Evolutionary conservation across 129 eudicot species (phyloP), one percentile per base, ranked within the genome.

Genomic region (Chrysanthemum seticuspe): DNA sequence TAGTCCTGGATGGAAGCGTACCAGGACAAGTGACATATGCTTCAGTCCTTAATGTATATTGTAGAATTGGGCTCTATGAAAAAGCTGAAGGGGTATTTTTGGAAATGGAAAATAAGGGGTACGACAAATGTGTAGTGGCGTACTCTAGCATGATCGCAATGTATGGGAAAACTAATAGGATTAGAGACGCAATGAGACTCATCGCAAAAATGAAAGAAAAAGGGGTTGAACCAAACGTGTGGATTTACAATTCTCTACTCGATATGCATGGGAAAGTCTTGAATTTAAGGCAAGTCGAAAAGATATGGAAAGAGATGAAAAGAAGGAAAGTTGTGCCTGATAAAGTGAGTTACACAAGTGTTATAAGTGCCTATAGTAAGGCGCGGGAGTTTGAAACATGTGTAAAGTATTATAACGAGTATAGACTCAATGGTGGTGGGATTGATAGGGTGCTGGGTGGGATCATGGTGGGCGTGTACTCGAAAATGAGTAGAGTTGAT

Each of bases 1-100:
- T 94, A 34, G 67, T 81, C 12, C 27, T 11, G 2, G 76, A 78
- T 40, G 93, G 88, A 2, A 74, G 79, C 67, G 96, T 84, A 34
- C 96, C 99, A 4, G 99, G 99, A 2, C 99, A 94, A 78, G 99
- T 94, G 75, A 90, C 97, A 19, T 90, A 90, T 40, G 99, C 99
- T 62, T 94, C 99, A 0, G 78, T 88, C 21, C 54, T 87, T 25
- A 83, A 78, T 31, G 81, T 86, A 5, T 94, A 88, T 61, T 77
- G 82, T 66, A 77, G 84, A 49, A 83, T 86, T 0, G 96, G 91
- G 60, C 75, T 88, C 34, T 81, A 90, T 27, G 72, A 86, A 49
- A 74, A 88, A 70, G 97, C 97, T 13, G 96, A 90, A 68, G 84
- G 31, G 67, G 78, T 88, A 19, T 94, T 90, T 64, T 53, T 14